Conservation (phyloP, 441 rosid species). For the Jatropha multifida region DNA sequence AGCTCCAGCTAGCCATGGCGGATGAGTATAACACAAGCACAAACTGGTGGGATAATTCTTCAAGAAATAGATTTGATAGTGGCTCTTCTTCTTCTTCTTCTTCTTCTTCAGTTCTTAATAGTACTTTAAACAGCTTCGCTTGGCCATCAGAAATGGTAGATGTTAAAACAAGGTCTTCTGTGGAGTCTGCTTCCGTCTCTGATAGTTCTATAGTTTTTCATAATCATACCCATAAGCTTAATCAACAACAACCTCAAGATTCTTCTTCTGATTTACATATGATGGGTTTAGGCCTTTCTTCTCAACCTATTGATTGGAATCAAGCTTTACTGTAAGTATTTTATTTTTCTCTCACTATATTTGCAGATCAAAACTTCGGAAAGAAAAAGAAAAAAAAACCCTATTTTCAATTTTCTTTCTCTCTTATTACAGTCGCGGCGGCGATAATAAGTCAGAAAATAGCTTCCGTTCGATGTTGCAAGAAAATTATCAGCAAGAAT, state of each 20-base stretch:
- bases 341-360: not conserved
- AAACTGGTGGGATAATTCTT: slow-evolving; percentile 79
- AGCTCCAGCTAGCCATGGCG: slow-evolving; percentile 40
- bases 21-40: slow-evolving; percentile 63
- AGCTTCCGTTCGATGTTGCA: slow-evolving; percentile 77
- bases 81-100: slow-evolving; percentile 38
- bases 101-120: slow-evolving; percentile 51
- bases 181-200: slow-evolving; percentile 55
- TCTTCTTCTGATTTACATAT: slow-evolving; percentile 51
- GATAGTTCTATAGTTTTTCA: slow-evolving; percentile 59
- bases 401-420: too few species aligned
- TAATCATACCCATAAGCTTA: slow-evolving; percentile 49
- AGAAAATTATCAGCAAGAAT: slow-evolving; percentile 55
- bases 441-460: slow-evolving; percentile 63
- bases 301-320: slow-evolving; percentile 71
- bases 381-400: too few species aligned
- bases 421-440: slow-evolving; percentile 30
- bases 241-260: slow-evolving; percentile 32
- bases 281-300: slow-evolving; percentile 91
- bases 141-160: slow-evolving; percentile 59
- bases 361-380: too few species aligned
- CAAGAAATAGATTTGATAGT: slow-evolving; percentile 41
- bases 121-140: slow-evolving; percentile 43
- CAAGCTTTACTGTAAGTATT: slow-evolving; percentile 64
- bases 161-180: slow-evolving; percentile 50